Evolutionary conservation across 805 yeast species (phyloP).

Genomic region (Candida verbasci): DNA sequence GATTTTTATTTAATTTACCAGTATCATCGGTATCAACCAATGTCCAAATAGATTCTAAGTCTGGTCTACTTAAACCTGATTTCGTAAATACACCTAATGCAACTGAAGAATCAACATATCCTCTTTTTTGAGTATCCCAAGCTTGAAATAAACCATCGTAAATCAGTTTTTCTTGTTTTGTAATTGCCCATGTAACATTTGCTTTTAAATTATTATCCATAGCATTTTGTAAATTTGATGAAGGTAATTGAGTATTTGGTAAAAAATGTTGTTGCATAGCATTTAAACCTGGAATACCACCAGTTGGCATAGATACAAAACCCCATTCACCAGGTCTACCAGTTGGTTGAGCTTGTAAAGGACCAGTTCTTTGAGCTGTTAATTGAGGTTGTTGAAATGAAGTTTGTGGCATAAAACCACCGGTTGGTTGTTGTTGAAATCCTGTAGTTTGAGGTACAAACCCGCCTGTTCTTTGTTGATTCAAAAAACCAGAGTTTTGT

Average conservation of each 20-base stretch:
- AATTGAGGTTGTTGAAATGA: slow-evolving; percentile 17
- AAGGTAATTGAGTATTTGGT: slow-evolving; percentile 43
- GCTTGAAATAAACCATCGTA: slow-evolving; percentile 85
- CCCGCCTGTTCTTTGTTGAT: slow-evolving; percentile 25
- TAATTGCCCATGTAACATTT: slow-evolving; percentile 75
- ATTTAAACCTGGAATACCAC: slow-evolving; percentile 67
- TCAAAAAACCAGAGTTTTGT: slow-evolving; percentile 14
- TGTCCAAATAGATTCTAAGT: slow-evolving; percentile 88
- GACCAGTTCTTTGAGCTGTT: slow-evolving; percentile 18
- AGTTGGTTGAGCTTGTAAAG: slow-evolving; percentile 43
- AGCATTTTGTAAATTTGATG: slow-evolving; percentile 35
- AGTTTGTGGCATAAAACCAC: slow-evolving; percentile 24
- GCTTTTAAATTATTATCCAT: slow-evolving; percentile 44
- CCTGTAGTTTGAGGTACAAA: slow-evolving; percentile 23
- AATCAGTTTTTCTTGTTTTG: slow-evolving; percentile 80
- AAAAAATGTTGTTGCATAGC: slow-evolving; percentile 64
- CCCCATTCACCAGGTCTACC: slow-evolving; percentile 84
- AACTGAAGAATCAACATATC: slow-evolving; percentile 70
- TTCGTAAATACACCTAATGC: slow-evolving; percentile 87
- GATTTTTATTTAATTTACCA: slow-evolving; percentile 83
- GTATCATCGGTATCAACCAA: slow-evolving; percentile 77
- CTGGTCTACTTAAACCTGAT: slow-evolving; percentile 81
- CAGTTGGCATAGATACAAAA: slow-evolving; percentile 62
- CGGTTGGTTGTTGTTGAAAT: slow-evolving; percentile 23
- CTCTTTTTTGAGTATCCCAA: slow-evolving; percentile 70